A percentile compares a stretch with the other conserved stretches of the same genome.
These are phyloP conservation scores for Fraxinus floribunda DNA, from an alignment of 305 asterid species.

Conservation along the genomic window DNA sequence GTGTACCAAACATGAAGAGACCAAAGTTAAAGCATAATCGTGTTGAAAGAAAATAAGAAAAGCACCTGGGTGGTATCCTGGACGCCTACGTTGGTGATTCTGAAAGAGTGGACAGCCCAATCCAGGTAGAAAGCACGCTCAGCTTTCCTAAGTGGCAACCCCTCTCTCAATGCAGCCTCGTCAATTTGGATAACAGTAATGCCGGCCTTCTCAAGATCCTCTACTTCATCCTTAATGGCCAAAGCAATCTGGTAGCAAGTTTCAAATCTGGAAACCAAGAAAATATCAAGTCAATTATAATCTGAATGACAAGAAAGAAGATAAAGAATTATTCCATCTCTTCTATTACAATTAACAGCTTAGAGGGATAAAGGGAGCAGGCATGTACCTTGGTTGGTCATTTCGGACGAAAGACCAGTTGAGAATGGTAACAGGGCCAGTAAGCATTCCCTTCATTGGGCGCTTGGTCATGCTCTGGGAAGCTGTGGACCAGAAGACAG, in stretches of 20 bases:
- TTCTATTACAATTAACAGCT: background rate
- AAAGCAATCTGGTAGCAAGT: conserved; percentile 53
- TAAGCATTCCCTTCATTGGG: conserved; percentile 99
- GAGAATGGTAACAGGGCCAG: conserved; percentile 95
- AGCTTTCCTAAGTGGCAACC: conserved; percentile 53
- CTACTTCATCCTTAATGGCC: conserved; percentile 57
- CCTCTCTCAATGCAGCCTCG: conserved; percentile 56
- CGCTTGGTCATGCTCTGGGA: conserved; percentile 97
- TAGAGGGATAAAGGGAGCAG: background rate
- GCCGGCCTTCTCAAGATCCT: conserved; percentile 53
- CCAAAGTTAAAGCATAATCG: background rate
- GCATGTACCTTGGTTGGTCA: conserved; percentile 79
- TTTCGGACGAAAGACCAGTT: conserved; percentile 96
- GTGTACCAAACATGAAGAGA: background rate
- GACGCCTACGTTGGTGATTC: conserved; percentile 44
- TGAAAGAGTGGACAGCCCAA: conserved; percentile 57
- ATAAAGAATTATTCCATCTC: background rate
- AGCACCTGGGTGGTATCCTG: conserved; percentile 47
- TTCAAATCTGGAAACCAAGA: conserved; percentile 33
- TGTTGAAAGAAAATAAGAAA: background rate
- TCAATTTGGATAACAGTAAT: conserved; percentile 49
- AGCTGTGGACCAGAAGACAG: conserved; percentile 86
- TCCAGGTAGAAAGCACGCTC: conserved; percentile 53
- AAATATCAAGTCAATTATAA: background rate
- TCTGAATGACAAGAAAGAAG: background rate